Evolutionary conservation across 306 rosid species (phyloP), one percentile per base, ranked within the genome.

Genomic region (Senna siamea): DNA sequence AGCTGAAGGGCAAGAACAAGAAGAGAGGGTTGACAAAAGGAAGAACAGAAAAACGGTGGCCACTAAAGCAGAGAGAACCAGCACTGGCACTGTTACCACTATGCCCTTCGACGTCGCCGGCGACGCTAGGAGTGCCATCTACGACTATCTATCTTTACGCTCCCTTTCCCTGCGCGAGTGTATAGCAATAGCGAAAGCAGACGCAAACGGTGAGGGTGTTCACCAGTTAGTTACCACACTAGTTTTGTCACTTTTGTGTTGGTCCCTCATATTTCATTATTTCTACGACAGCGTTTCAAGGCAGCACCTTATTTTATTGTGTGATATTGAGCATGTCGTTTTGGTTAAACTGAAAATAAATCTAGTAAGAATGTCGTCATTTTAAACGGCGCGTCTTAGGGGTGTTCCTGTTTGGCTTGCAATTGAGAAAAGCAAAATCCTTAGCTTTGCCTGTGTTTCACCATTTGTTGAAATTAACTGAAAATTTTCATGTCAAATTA

Each of bases 21-120:
- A 80, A 55, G 90, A 91, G 72, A 84, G 81, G 22, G 89, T 78
- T 28, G 82, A 89, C 8, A 87, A 20, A 8, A 89, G 85, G 73
- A 91, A 75, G 85, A 88, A 82, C 46, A 85, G 74, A 75, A 87
- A 78, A 13, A 85, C 23, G 22, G 92, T 80, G 53, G 82, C 88
- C 19, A 54, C 84, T 0, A 81, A 66, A 5, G 80, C 89, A 4
- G 79, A 65, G 37, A 89, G 86, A 23, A 89, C 84, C 20, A 91
- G 88, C 43, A 70, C 78, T 26, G 94, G 92, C 44, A 89, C 82
- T 3, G 92, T 80, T 13, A 87, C 41, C 23, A 91, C 82, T 43
- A 85, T 44, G 69, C 94, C 92, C 82, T 87, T 91, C 14, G 88
- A 62, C 52, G 87, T 48, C 59, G 83, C 65, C 38, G 86, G 50